phyloP scores from a whole-genome alignment of 495 filamentous ascomycete species.

The Achaetomiella virescens region DNA sequence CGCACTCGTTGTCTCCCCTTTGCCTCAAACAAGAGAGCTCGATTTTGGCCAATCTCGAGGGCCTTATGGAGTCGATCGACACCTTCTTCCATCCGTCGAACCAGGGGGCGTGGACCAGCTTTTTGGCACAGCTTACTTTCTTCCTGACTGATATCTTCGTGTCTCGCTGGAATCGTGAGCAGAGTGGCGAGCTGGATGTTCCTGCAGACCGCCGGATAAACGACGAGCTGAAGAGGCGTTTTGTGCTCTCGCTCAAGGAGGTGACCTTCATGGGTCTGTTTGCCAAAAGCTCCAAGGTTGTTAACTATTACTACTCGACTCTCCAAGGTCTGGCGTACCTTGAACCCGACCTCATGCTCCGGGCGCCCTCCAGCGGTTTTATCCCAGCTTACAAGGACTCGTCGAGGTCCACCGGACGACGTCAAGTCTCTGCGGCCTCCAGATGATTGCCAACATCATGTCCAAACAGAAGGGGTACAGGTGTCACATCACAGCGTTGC shows the following conservation, averaged over 20 bases:
- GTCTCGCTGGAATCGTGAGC: slow-evolving; percentile 94
- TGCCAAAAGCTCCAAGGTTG: slow-evolving; percentile 82
- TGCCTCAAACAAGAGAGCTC: slow-evolving; percentile 75
- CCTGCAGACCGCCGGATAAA: slow-evolving; percentile 74
- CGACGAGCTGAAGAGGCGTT: slow-evolving; percentile 72
- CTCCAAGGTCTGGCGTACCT: slow-evolving; percentile 84
- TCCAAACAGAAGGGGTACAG: slow-evolving; percentile 85
- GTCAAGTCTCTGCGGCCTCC: slow-evolving; percentile 83
- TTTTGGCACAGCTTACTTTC: slow-evolving; percentile 82
- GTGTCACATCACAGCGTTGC: slow-evolving; percentile 86
- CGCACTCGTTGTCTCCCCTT: slow-evolving; percentile 83
- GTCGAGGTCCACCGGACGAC: slow-evolving; percentile 97
- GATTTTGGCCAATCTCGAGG: slow-evolving; percentile 78
- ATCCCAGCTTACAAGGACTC: slow-evolving; percentile 89
- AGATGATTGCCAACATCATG: slow-evolving; percentile 84
- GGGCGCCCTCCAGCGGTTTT: slow-evolving; percentile 90
- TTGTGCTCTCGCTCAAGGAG: slow-evolving; percentile 84
- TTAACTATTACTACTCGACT: slow-evolving; percentile 84
- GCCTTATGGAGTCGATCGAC: slow-evolving; percentile 89
- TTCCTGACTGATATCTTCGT: slow-evolving; percentile 95
- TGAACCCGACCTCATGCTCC: slow-evolving; percentile 87
- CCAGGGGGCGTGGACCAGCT: slow-evolving; percentile 85
- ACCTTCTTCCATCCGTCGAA: slow-evolving; percentile 99
- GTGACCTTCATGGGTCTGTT: slow-evolving; percentile 99
- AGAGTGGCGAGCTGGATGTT: slow-evolving; percentile 80